phyloP scores from a whole-genome alignment of 2,329 filamentous ascomycete species.

The Xylaria sp. region DNA sequence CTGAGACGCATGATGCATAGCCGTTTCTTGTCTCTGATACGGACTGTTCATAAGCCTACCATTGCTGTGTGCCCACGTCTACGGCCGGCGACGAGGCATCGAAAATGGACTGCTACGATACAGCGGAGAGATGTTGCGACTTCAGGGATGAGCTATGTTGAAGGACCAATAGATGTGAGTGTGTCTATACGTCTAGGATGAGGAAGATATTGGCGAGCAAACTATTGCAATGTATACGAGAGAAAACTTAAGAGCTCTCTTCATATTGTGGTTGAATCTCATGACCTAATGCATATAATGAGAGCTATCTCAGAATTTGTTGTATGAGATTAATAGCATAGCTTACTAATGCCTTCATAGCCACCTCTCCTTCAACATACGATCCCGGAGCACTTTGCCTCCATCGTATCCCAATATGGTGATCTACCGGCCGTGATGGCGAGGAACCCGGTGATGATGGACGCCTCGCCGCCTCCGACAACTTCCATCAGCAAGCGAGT shows the following conservation, averaged over 20 bases:
- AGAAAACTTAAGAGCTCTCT: not conserved
- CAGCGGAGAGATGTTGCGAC: constrained; percentile 40
- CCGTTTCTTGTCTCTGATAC: constrained; percentile 7
- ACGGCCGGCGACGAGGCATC: not conserved
- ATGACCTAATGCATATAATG: not conserved
- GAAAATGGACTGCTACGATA: constrained; percentile 1
- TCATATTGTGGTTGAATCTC: not conserved
- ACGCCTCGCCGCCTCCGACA: constrained; percentile 34
- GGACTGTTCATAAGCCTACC: constrained; percentile 11
- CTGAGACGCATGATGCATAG: constrained; percentile 2
- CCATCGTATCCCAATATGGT: constrained; percentile 70
- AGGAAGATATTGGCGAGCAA: not conserved
- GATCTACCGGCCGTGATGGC: constrained; percentile 69
- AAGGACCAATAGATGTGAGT: constrained; percentile 50
- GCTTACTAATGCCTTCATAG: constrained; percentile 53
- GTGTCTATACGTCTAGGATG: not conserved
- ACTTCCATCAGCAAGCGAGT: not conserved
- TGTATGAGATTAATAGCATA: not conserved
- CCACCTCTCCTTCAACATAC: constrained; percentile 74
- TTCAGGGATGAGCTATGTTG: constrained; percentile 47
- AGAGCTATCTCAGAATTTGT: not conserved
- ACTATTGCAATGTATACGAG: not conserved
- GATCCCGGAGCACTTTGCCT: constrained; percentile 76
- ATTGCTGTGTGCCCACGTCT: not conserved
- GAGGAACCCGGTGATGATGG: constrained; percentile 53